These are phyloP conservation scores for Starmerella apis DNA, from an alignment of 805 yeast genomes.

Conservation along the genomic window DNA sequence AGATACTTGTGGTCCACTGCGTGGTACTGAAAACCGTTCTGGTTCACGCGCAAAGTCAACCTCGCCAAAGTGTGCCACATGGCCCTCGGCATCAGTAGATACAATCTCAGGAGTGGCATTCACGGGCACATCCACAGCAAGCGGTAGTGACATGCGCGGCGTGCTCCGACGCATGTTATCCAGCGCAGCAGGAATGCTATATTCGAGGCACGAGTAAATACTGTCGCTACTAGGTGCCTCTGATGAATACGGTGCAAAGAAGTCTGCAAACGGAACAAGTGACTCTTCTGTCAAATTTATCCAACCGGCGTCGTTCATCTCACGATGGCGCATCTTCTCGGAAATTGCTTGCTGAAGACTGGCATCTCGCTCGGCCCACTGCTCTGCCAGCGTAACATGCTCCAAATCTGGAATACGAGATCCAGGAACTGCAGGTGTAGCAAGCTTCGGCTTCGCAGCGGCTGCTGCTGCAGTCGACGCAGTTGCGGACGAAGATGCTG, in stretches of 20 bases:
- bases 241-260: constrained; percentile 38
- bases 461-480: constrained; percentile 18
- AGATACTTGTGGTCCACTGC: constrained; percentile 4
- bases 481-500: constrained; percentile 30
- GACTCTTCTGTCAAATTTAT: constrained; percentile 82
- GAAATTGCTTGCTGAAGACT: constrained; percentile 75
- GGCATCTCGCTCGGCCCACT: constrained; percentile 61
- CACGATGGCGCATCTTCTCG: constrained; percentile 54
- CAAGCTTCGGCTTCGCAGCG: constrained; percentile 29
- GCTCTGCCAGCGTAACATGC: constrained; percentile 66
- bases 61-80: constrained; percentile 6
- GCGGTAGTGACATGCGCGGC: constrained; percentile 8
- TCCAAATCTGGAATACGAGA: constrained; percentile 91
- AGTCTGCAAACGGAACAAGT: constrained; percentile 66
- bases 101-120: constrained; percentile 8
- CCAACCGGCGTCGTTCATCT: constrained; percentile 59
- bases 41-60: constrained; percentile 19
- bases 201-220: constrained; percentile 1
- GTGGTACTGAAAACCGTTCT: constrained; percentile 11
- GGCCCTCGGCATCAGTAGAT: not conserved
- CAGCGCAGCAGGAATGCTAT: constrained; percentile 8
- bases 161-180: not conserved
- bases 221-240: constrained; percentile 29
- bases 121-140: constrained; percentile 1
- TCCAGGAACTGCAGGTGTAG: constrained; percentile 37